Conservation (phyloP, 352 stramenopile genomes). For the Phytopythium delawarense region DNA sequence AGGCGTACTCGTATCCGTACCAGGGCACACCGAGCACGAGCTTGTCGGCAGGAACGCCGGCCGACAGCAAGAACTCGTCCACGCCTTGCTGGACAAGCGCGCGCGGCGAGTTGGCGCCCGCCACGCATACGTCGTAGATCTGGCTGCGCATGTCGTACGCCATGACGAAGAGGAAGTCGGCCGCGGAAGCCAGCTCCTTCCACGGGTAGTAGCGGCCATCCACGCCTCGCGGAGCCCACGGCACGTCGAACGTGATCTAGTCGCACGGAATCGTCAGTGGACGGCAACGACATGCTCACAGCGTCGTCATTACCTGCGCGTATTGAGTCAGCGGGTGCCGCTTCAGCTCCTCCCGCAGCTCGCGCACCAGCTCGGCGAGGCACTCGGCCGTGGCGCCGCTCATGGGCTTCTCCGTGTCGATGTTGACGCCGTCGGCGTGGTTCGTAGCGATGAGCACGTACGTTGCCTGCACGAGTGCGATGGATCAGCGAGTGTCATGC, state of each 20-base stretch:
- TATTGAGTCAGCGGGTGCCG: slow-evolving; percentile 50
- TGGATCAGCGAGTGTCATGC: neutral
- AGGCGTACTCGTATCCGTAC: slow-evolving; percentile 90
- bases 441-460: slow-evolving; percentile 63
- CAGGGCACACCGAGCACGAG: slow-evolving; percentile 89
- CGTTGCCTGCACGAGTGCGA: slow-evolving; percentile 19
- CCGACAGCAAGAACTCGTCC: slow-evolving; percentile 64
- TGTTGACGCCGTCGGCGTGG: slow-evolving; percentile 79
- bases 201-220: slow-evolving; percentile 86
- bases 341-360: slow-evolving; percentile 57
- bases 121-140: slow-evolving; percentile 88
- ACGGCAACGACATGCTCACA: slow-evolving; percentile 2
- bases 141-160: slow-evolving; percentile 92
- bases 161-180: slow-evolving; percentile 92
- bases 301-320: slow-evolving; percentile 35
- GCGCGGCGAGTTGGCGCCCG: slow-evolving; percentile 77
- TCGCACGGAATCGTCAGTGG: neutral
- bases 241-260: slow-evolving; percentile 81
- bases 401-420: slow-evolving; percentile 77
- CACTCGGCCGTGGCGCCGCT: slow-evolving; percentile 36
- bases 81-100: slow-evolving; percentile 71
- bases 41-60: slow-evolving; percentile 58
- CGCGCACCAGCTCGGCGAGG: slow-evolving; percentile 45
- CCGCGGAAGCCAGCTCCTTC: slow-evolving; percentile 47
- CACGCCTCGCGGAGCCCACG: slow-evolving; percentile 70